Base-by-base conservation (phyloP, 768 basidiomycete genomes). In the Termitomyces sp. region DNA sequence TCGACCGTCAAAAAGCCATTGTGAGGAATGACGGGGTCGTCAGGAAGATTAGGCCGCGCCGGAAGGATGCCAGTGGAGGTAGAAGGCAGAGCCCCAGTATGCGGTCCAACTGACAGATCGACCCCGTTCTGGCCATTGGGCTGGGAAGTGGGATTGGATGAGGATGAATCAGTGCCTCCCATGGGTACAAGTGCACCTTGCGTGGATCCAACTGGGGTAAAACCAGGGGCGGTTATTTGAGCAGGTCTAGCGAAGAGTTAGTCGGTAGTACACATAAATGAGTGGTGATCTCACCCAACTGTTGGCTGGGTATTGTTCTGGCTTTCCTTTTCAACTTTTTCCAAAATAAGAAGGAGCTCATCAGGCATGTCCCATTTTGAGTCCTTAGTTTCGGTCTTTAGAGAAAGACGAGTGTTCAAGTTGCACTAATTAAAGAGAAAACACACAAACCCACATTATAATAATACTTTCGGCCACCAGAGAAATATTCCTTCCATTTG, bases 281-380 rank as follows among this genome's bases (percentile, higher is more conserved):
- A 14, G 2, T 46, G 7, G 8, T 2, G 9, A 37, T 59, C 76
- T 69, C 68, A 72, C 70, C 64, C 72, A 63, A 68, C 70, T 65
- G 76, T 57, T 47, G 77, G 77, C 50, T 75, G 76, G 51, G 73
- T 67, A 29, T 70, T 77, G 12, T 70, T 69, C 52, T 79, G 79
- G 4, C 77, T 75, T 62, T 93, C 90, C 71, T 91, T 90, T 73
- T 94, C 91, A 0, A 96, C 89, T 67, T 88, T 91, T 71, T 92
- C 89, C 42, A 94, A 79, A 29, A 96, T 75, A n/a, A 92, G 80
- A 29, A 89, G 76, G 32, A 99, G 84, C 68, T 98, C 96, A 57
- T 94, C 88, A 10, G 97, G 97, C 86, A 96, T 90, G 61, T 96
- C 94, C 97, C 97, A 98, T 78, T 96, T 94, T 2, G 95, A 96